These are phyloP conservation scores for Xylaria sp. DNA, from an alignment of 2,329 filamentous ascomycete species.

Conservation along the genomic window DNA sequence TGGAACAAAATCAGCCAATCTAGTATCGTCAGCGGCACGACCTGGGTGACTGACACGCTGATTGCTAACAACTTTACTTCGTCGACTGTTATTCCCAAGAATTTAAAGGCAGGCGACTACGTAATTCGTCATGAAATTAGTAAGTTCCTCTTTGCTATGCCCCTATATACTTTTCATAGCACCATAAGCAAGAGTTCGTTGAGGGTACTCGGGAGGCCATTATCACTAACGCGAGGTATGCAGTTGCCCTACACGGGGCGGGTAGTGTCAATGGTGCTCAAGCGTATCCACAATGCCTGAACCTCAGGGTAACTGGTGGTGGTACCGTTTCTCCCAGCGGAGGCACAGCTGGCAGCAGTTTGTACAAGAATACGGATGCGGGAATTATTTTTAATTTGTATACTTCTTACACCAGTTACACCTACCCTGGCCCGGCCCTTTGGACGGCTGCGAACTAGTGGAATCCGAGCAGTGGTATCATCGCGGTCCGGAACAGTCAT, in stretches of 20 bases:
- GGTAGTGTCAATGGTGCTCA: slow-evolving; percentile 42
- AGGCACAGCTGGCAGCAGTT: slow-evolving; percentile 38
- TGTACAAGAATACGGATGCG: slow-evolving; percentile 40
- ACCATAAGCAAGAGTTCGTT: neutral
- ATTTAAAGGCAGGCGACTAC: slow-evolving; percentile 54
- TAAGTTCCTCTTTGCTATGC: neutral
- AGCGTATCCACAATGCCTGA: slow-evolving; percentile 54
- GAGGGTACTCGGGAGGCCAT: neutral
- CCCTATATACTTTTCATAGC: neutral
- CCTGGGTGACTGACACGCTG: slow-evolving; percentile 59
- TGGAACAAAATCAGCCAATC: slow-evolving; percentile 63
- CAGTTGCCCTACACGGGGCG: slow-evolving; percentile 36
- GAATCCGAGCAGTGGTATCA: neutral
- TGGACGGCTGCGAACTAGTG: slow-evolving; percentile 35
- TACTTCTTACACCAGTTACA: slow-evolving; percentile 29
- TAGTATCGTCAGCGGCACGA: slow-evolving; percentile 53
- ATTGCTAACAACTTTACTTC: slow-evolving; percentile 51
- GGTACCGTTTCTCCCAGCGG: slow-evolving; percentile 38
- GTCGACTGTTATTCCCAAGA: slow-evolving; percentile 50
- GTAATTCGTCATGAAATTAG: slow-evolving; percentile 55
- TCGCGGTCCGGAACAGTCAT: too few relatives aligned
- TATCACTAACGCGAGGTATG: neutral
- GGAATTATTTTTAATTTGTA: slow-evolving; percentile 39
- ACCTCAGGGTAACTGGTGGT: slow-evolving; percentile 48
- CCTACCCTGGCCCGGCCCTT: slow-evolving; percentile 35